A percentile compares a stretch with the other conserved stretches of the same genome.
These are phyloP conservation scores for Rhodotorula babjevae DNA, from an alignment of 768 basidiomycete species.

Conservation along the genomic window DNA sequence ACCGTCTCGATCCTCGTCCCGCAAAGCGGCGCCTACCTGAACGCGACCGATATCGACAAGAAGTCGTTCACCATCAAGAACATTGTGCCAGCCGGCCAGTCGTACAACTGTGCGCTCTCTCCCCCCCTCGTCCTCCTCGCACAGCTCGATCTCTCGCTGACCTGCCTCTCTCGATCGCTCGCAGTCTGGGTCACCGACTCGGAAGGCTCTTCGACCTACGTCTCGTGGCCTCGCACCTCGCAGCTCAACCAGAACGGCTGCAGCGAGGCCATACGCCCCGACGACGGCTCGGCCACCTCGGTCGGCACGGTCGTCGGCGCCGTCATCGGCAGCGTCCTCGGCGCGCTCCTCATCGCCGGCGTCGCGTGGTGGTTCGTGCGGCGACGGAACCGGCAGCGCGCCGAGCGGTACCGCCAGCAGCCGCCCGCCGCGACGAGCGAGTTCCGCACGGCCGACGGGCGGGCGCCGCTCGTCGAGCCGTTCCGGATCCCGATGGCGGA, in stretches of 20 bases:
- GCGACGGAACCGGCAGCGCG: background rate
- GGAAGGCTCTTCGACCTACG: background rate
- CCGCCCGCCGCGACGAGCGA: slow-evolving; percentile 19
- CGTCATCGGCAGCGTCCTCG: slow-evolving; percentile 23
- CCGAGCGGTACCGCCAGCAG: slow-evolving; percentile 10
- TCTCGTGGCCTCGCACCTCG: slow-evolving; percentile 7
- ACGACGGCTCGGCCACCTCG: background rate
- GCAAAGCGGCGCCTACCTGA: slow-evolving; percentile 15
- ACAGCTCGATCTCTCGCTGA: background rate
- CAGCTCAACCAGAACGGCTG: slow-evolving; percentile 2
- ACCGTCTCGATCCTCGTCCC: slow-evolving; percentile 18
- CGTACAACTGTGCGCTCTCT: slow-evolving; percentile 16
- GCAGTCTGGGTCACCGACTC: slow-evolving; percentile 35
- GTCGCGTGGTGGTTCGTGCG: slow-evolving; percentile 27
- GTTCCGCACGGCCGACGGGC: slow-evolving; percentile 29
- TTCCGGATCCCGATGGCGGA: slow-evolving; percentile 14
- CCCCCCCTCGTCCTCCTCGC: background rate
- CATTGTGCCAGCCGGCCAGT: slow-evolving; percentile 10
- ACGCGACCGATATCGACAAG: slow-evolving; percentile 10
- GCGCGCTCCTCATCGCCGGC: slow-evolving; percentile 13
- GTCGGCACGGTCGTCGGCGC: slow-evolving; percentile 31
- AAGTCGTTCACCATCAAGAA: slow-evolving; percentile 16
- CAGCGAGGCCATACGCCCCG: background rate
- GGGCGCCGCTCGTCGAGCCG: slow-evolving; percentile 30
- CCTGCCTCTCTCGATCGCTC: background rate